Evolutionary conservation across 441 rosid species (phyloP).

Genomic region (Mallotus repandus): DNA sequence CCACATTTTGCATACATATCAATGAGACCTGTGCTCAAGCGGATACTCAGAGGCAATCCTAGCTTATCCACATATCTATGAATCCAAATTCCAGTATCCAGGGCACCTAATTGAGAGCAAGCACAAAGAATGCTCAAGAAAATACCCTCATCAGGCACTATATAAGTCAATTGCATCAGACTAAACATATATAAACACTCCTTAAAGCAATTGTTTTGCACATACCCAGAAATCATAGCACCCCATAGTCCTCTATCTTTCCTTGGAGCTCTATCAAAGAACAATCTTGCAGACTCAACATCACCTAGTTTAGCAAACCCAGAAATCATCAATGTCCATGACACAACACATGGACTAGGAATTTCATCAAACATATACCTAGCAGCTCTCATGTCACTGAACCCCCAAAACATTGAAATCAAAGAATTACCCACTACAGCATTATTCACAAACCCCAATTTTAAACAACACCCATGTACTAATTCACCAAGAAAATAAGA

Average conservation of each 20-base stretch:
- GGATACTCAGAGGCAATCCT: constrained; percentile 34
- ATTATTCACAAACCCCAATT: constrained; percentile 35
- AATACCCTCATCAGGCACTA: constrained; percentile 44
- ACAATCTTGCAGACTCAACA: constrained; percentile 36
- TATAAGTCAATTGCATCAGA: constrained; percentile 36
- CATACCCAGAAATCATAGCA: constrained; percentile 52
- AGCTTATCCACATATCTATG: constrained; percentile 41
- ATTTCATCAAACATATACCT: constrained; percentile 42
- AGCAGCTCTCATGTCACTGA: constrained; percentile 31
- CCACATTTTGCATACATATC: constrained; percentile 80
- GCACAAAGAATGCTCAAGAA: constrained; percentile 38
- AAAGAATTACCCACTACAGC: constrained; percentile 51
- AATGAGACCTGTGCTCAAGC: constrained; percentile 53
- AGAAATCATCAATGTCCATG: constrained; percentile 50
- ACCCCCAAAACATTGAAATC: constrained; percentile 38
- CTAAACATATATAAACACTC: constrained; percentile 46
- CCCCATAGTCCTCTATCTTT: constrained; percentile 56
- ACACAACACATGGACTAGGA: constrained; percentile 31
- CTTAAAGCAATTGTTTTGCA: constrained; percentile 42
- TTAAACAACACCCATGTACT: constrained; percentile 40
- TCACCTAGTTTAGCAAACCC: constrained; percentile 47
- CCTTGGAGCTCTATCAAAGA: constrained; percentile 39
- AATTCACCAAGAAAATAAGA: constrained; percentile 32
- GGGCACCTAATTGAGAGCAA: constrained; percentile 45
- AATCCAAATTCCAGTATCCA: constrained; percentile 49